Base-by-base conservation (phyloP, 176 grass and related monocot genomes). In the Raddia guianensis region DNA sequence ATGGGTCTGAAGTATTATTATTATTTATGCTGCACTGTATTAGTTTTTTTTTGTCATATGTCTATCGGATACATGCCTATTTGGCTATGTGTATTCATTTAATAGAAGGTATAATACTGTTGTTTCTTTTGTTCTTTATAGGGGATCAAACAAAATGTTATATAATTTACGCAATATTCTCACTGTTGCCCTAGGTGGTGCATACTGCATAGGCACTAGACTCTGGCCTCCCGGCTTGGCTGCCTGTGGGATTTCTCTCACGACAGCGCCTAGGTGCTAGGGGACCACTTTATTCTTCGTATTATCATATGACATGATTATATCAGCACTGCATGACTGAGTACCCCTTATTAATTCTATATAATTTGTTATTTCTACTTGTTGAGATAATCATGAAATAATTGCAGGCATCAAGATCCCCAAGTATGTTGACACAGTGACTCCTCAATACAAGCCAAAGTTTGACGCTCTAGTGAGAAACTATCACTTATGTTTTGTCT, bases 401-500 rank as follows among this genome's bases (percentile, higher is more conserved):
- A 72, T 81, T 93, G 53, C 87, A 97, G 94, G 84, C 84, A 84
- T 97, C n/a, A 75, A 97, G 78, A 91, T 97, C 70, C 91, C 91
- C 40, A 97, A 97, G 71, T 97, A 91, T 47, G 91, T 83, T 9
- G 94, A 97, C 45, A 93, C 81, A 3, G 94, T 97, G 74, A 97
- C 94, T 87, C 91, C 94, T 37, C 68, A 91, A 75, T 93, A 86
- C 74, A 87, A 97, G 75, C 94, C 94, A 50, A 97, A 97, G 77
- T 97, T 97, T 75, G 89, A 97, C 55, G 83, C 84, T 42, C 79
- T 97, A 81, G 94, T 97, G n/a, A 84, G 82, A 70, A 65, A 13
- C 73, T 68, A 61, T 20, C 68, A 48, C 40, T 56, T 19, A 46
- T 80, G 65, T 60, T 66, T 50, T 44, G 21, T 77, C 9, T 47